phyloP scores from a whole-genome alignment of 108 stramenopile genomes.

The Stephanodiscus minutulus region DNA sequence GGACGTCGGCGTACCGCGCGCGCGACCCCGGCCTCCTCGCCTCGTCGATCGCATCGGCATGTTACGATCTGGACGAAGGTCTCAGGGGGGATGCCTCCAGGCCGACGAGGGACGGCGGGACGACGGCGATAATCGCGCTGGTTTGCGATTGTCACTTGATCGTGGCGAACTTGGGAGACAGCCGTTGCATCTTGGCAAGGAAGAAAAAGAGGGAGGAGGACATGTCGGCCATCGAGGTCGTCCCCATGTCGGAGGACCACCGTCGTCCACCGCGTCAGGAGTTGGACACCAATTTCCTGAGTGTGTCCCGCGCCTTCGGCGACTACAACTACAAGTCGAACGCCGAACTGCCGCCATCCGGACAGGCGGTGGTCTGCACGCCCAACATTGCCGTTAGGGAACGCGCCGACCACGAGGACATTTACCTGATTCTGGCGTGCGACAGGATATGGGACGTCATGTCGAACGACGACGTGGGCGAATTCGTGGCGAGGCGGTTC shows the following conservation, averaged over 20 bases:
- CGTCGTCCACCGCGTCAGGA: constrained; percentile 31
- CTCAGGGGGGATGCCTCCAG: constrained; percentile 34
- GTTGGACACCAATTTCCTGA: constrained; percentile 58
- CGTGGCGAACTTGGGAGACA: constrained; percentile 91
- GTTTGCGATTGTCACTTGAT: constrained; percentile 59
- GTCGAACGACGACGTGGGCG: no score
- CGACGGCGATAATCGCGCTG: constrained; percentile 81
- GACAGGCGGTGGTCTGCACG: constrained; percentile 81
- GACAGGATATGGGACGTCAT: no score
- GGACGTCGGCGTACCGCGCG: constrained; percentile 29
- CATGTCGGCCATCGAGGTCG: constrained; percentile 23
- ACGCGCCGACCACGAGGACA: constrained; percentile 57
- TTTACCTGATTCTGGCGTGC: constrained; percentile 87
- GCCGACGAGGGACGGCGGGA: constrained; percentile 56
- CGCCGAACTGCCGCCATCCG: constrained; percentile 52
- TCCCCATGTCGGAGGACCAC: constrained; percentile 76
- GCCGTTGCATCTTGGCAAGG: constrained; percentile 81
- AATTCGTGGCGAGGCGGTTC: no score
- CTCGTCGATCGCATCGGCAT: constrained; percentile 43
- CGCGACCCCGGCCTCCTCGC: constrained; percentile 15
- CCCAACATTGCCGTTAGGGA: constrained; percentile 75
- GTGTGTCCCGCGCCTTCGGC: constrained; percentile 88
- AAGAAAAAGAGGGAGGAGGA: constrained; percentile 23
- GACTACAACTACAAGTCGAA: constrained; percentile 94
- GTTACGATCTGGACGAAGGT: constrained; percentile 56